phyloP scores from a whole-genome alignment of 345 rosid genomes.

The Zanthoxylum bungeanum region DNA sequence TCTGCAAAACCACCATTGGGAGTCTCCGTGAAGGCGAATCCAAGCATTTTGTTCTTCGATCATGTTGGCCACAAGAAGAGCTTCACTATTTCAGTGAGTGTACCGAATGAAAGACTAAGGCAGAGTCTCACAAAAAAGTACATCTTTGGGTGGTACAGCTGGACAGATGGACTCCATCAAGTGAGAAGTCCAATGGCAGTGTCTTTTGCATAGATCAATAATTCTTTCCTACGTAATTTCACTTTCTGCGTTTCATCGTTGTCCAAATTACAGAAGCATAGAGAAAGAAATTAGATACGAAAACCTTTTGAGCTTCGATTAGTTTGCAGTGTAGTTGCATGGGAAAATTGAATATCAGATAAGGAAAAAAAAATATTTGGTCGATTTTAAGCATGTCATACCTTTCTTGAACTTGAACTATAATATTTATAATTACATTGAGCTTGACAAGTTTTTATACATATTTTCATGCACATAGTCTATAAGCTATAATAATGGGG shows the following conservation, averaged over 20 bases:
- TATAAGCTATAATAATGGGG: not conserved
- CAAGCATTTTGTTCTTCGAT: constrained; percentile 42
- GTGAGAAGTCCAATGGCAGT: constrained; percentile 74
- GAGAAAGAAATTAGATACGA: not conserved
- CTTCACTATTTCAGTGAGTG: constrained; percentile 44
- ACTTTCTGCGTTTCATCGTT: not conserved
- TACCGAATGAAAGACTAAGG: not conserved
- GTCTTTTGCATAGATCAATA: constrained; percentile 39
- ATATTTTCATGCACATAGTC: not conserved
- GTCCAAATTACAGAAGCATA: not conserved
- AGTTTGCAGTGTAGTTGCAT: too few species aligned
- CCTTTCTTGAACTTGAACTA: not conserved
- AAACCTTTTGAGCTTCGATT: not conserved
- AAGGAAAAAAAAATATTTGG: too few species aligned
- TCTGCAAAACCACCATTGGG: constrained; percentile 42
- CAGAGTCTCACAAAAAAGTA: constrained; percentile 31
- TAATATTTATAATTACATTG: not conserved
- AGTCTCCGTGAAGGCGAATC: constrained; percentile 42
- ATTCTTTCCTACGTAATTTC: not conserved
- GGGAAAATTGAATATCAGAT: not conserved
- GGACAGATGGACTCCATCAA: constrained; percentile 48
- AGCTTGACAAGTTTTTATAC: not conserved
- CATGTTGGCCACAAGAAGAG: constrained; percentile 46
- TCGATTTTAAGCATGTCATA: too few species aligned
- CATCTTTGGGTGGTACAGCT: constrained; percentile 73